Evolutionary conservation across 2,329 filamentous ascomycete species (phyloP).

Genomic region (Penicillium griseofulvum): DNA sequence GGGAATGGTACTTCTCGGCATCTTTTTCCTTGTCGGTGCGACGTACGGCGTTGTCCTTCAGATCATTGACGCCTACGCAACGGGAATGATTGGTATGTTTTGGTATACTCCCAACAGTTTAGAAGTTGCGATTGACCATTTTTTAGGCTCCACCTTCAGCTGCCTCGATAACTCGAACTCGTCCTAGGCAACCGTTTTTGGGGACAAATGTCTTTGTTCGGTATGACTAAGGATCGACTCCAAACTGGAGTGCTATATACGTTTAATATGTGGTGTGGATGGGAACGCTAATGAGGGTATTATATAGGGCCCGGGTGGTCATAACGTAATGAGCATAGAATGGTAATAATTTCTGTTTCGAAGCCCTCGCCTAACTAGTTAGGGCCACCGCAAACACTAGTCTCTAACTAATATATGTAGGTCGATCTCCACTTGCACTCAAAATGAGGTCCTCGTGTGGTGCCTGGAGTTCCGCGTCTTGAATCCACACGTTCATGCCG

Average conservation of each 20-base stretch:
- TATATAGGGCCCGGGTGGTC: neutral
- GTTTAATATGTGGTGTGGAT: neutral
- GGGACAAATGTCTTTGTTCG: neutral
- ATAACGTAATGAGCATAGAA: neutral
- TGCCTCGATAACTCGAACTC: slow-evolving; percentile 28
- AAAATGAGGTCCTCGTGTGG: neutral
- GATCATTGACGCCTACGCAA: slow-evolving; percentile 24
- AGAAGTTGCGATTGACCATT: neutral
- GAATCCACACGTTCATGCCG: neutral
- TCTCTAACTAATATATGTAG: no score
- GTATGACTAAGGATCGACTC: neutral
- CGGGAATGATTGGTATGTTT: slow-evolving; percentile 21
- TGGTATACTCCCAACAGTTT: neutral
- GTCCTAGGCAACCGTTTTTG: neutral
- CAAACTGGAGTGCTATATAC: neutral
- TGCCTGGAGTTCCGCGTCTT: neutral
- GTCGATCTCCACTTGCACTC: neutral
- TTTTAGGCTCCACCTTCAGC: slow-evolving; percentile 23
- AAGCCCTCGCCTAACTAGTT: neutral
- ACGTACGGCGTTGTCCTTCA: slow-evolving; percentile 30
- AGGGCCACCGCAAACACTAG: neutral
- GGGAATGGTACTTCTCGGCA: slow-evolving; percentile 42
- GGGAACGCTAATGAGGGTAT: no score
- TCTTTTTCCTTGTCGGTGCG: slow-evolving; percentile 47
- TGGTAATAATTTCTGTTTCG: neutral